Evolutionary conservation across 139 green algal genomes (phyloP).

Genomic region (Coelastrella sp.): DNA sequence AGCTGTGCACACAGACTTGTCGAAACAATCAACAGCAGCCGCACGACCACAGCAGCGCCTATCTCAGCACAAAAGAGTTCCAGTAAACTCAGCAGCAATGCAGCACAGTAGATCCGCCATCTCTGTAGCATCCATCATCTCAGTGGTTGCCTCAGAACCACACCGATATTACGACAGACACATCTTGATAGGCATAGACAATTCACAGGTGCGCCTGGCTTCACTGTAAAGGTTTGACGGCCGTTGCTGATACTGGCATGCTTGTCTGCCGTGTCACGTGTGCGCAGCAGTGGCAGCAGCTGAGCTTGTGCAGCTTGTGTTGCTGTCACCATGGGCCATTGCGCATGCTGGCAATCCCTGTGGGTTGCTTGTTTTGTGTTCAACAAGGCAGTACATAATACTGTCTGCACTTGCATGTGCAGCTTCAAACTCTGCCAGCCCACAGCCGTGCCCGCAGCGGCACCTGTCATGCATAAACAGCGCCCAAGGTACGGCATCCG

Average conservation of each 20-base stretch:
- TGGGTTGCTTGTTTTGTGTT: too few relatives aligned
- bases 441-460: too few relatives aligned
- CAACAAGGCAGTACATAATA: too few relatives aligned
- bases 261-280: neutral
- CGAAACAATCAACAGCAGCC: neutral
- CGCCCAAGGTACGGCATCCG: neutral
- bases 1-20: neutral
- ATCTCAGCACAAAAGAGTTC: neutral
- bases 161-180: neutral
- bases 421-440: too few relatives aligned
- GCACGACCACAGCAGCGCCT: neutral
- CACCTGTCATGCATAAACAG: neutral
- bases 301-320: too few relatives aligned
- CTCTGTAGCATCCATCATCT: slow-evolving; percentile 24
- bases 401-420: too few relatives aligned
- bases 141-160: slow-evolving; percentile 1
- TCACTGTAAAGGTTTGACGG: too few relatives aligned
- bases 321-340: too few relatives aligned
- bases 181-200: slow-evolving; percentile 40
- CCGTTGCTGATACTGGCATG: neutral
- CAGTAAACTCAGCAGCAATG: neutral
- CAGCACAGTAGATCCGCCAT: neutral
- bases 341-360: too few relatives aligned
- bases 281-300: neutral
- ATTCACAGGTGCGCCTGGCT: slow-evolving; percentile 1